These are phyloP conservation scores for Scopulariopsis brevicaulis DNA, from an alignment of 2,329 filamentous ascomycete genomes.

Conservation along the genomic window DNA sequence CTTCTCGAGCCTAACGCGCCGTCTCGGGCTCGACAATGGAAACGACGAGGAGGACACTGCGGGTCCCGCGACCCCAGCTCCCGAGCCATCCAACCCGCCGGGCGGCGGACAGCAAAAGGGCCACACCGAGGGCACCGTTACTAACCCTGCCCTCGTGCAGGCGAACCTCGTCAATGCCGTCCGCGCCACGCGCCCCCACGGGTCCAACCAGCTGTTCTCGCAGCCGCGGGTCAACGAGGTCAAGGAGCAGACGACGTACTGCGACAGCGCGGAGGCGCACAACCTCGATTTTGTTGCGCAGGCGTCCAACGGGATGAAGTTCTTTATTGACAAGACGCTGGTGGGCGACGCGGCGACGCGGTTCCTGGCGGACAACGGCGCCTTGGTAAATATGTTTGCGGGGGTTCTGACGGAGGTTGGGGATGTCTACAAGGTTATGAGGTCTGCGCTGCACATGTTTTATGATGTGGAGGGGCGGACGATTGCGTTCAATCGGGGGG, in stretches of 20 bases:
- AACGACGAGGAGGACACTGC: conserved; percentile 26
- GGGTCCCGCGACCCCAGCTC: neutral
- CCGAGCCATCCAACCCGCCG: conserved; percentile 1
- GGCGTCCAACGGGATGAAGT: conserved; percentile 58
- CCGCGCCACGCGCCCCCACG: conserved; percentile 64
- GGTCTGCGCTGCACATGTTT: conserved; percentile 70
- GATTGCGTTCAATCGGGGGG: conserved; percentile 84
- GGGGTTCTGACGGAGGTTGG: conserved; percentile 57
- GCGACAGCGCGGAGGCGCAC: conserved; percentile 63
- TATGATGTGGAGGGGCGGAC: conserved; percentile 69
- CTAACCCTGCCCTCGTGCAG: conserved; percentile 48
- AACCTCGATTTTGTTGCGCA: conserved; percentile 63
- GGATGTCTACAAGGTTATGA: conserved; percentile 59
- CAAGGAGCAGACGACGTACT: conserved; percentile 77
- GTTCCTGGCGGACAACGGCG: conserved; percentile 52
- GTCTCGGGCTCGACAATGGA: conserved; percentile 53
- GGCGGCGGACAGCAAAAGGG: conserved; percentile 7
- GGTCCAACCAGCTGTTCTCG: conserved; percentile 61
- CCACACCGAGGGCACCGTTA: conserved; percentile 36
- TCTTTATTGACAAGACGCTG: conserved; percentile 55
- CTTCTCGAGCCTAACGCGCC: conserved; percentile 57
- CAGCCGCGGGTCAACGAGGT: conserved; percentile 61
- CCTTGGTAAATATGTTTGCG: conserved; percentile 58
- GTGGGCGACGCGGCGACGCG: conserved; percentile 22
- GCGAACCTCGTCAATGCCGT: conserved; percentile 70